Percentiles rank a stretch among this genome's conserved stretches.
Evolutionary conservation across 1,284 basidiomycete genomes (phyloP).

Genomic region (Ustanciosporium gigantosporum): DNA sequence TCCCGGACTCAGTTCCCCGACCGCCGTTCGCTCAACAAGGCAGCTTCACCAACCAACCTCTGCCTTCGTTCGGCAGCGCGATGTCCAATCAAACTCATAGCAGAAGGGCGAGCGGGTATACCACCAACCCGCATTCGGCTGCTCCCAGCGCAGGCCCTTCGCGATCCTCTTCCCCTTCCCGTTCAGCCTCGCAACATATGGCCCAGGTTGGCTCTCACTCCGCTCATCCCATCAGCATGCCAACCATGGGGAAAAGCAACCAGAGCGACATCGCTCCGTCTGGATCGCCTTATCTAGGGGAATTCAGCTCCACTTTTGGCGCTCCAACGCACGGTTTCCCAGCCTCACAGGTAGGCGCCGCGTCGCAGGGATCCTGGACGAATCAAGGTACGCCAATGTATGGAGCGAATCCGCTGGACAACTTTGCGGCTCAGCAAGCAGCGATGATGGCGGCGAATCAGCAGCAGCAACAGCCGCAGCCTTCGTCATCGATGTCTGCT

Average conservation of each 20-base stretch:
- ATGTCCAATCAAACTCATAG: slow-evolving; percentile 7
- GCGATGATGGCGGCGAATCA: slow-evolving; percentile 15
- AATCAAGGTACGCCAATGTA: slow-evolving; percentile 6
- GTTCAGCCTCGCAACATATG: slow-evolving; percentile 1
- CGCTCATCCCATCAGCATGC: slow-evolving; percentile 10
- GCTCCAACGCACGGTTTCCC: not conserved
- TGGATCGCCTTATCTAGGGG: not conserved
- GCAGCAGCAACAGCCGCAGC: slow-evolving; percentile 12
- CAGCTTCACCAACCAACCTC: slow-evolving; percentile 14
- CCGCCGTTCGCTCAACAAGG: slow-evolving; percentile 9
- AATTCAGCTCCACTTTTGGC: not conserved
- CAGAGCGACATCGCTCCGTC: slow-evolving; percentile 3
- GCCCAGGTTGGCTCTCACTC: not conserved
- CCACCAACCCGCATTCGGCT: slow-evolving; percentile 31
- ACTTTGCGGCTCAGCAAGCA: slow-evolving; percentile 8
- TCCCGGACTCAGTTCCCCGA: slow-evolving; percentile 4
- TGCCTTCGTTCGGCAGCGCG: slow-evolving; percentile 12
- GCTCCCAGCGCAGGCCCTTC: slow-evolving; percentile 37
- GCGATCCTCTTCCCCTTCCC: slow-evolving; percentile 27
- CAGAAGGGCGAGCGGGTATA: slow-evolving; percentile 25
- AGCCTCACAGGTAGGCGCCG: not conserved
- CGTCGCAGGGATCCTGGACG: slow-evolving; percentile 13
- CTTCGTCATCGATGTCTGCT: slow-evolving; percentile 1
- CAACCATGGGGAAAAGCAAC: slow-evolving; percentile 5
- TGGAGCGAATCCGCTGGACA: slow-evolving; percentile 7